Percentiles rank a stretch among this genome's conserved stretches.
Evolutionary conservation across 2,329 filamentous ascomycete genomes (phyloP).

Genomic region (Fusarium sp.): DNA sequence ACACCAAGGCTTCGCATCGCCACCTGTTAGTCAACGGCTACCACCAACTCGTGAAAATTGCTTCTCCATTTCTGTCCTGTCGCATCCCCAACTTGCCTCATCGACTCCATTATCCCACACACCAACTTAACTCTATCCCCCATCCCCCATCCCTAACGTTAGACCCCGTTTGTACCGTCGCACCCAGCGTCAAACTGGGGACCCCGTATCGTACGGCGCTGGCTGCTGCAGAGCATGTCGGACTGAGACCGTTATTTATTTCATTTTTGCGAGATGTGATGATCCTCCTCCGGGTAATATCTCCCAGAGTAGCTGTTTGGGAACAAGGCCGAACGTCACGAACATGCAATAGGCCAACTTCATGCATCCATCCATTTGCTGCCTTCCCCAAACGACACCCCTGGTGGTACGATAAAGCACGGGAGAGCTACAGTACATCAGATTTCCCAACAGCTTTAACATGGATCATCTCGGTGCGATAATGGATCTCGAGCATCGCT

Average conservation of each 20-base stretch:
- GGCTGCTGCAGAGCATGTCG: slow-evolving; percentile 5
- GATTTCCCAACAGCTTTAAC: not conserved
- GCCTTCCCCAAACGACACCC: slow-evolving; percentile 3
- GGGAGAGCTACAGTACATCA: slow-evolving; percentile 25
- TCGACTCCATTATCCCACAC: slow-evolving; percentile 10
- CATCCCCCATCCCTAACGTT: not conserved
- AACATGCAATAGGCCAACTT: slow-evolving; percentile 10
- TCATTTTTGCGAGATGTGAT: slow-evolving; percentile 18
- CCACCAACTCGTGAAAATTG: slow-evolving; percentile 18
- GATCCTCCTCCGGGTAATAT: slow-evolving; percentile 2
- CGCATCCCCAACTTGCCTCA: slow-evolving; percentile 19
- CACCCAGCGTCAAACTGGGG: slow-evolving; percentile 13
- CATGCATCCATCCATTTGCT: not conserved
- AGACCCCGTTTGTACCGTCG: not conserved
- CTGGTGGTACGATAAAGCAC: slow-evolving; percentile 31
- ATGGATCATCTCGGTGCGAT: slow-evolving; percentile 3
- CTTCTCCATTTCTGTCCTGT: slow-evolving; percentile 24
- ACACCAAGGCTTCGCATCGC: slow-evolving; percentile 32
- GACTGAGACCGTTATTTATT: not conserved
- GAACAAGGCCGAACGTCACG: slow-evolving; percentile 21
- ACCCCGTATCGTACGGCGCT: slow-evolving; percentile 12
- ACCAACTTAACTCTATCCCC: slow-evolving; percentile 4
- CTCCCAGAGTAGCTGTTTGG: slow-evolving; percentile 15
- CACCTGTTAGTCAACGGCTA: slow-evolving; percentile 30
- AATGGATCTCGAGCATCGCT: not conserved